Evolutionary conservation across 495 filamentous ascomycete species (phyloP).

Genomic region (Penicillium pulvis): DNA sequence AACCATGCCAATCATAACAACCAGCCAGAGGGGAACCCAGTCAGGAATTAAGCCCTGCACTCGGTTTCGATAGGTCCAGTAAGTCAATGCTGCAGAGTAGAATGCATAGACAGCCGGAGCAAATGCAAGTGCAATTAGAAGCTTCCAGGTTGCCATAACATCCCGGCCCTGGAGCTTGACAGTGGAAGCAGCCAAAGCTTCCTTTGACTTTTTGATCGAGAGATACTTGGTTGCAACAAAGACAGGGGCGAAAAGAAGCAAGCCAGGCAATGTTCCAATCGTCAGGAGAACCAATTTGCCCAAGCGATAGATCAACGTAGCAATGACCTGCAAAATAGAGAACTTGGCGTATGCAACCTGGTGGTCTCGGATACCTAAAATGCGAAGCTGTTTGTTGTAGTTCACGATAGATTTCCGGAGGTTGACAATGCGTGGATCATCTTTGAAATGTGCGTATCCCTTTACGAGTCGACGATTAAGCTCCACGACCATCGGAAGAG

Average conservation of each 20-base stretch:
- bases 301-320: constrained; percentile 77
- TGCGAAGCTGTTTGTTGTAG: constrained; percentile 88
- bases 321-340: constrained; percentile 70
- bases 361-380: constrained; percentile 87
- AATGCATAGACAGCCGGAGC: constrained; percentile 82
- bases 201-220: constrained; percentile 85
- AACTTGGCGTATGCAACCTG: constrained; percentile 92
- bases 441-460: constrained; percentile 90
- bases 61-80: constrained; percentile 78
- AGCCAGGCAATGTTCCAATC: constrained; percentile 81
- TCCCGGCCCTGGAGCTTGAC: constrained; percentile 94
- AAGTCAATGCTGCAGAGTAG: constrained; percentile 73
- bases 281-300: constrained; percentile 73
- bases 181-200: constrained; percentile 86
- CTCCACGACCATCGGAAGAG: constrained; percentile 92
- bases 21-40: constrained; percentile 78
- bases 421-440: constrained; percentile 80
- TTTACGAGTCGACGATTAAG: constrained; percentile 91
- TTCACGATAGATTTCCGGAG: constrained; percentile 76
- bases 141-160: constrained; percentile 98
- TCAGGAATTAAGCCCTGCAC: constrained; percentile 77
- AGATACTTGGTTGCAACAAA: constrained; percentile 89
- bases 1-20: constrained; percentile 70
- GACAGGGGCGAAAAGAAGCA: constrained; percentile 85
- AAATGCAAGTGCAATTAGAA: constrained; percentile 87